phyloP scores from a whole-genome alignment of 1,284 basidiomycete genomes.

The Fistulinella staudtii region DNA sequence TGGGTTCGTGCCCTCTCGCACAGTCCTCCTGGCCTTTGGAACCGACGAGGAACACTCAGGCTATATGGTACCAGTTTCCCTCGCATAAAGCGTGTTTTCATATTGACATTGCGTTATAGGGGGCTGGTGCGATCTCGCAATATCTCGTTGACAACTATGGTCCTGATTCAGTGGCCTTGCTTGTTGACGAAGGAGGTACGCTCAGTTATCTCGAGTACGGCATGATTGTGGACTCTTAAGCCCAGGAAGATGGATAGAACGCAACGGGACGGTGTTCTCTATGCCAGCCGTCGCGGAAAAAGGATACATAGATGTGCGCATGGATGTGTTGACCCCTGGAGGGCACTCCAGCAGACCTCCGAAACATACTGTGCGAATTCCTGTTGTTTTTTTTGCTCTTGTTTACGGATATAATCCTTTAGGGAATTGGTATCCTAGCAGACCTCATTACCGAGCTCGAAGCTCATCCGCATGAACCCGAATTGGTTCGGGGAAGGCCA shows the following conservation, averaged over 20 bases:
- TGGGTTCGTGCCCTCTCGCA: constrained; percentile 44
- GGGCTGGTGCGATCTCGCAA: constrained; percentile 27
- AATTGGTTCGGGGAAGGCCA: constrained; percentile 32
- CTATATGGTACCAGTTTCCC: constrained; percentile 27
- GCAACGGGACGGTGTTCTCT: constrained; percentile 37
- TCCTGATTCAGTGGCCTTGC: constrained; percentile 46
- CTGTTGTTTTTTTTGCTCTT: too few species aligned
- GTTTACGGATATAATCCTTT: too few species aligned
- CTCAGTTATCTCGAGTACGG: constrained; percentile 20
- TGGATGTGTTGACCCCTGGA: constrained; percentile 48
- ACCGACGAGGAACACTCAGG: constrained; percentile 64
- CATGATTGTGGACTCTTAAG: constrained; percentile 29
- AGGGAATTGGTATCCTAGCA: constrained; percentile 46
- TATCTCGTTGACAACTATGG: constrained; percentile 48
- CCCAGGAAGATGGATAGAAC: too few species aligned
- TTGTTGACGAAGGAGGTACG: constrained; percentile 46
- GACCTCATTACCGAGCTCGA: constrained; percentile 50
- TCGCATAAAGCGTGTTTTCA: neutral
- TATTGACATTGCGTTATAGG: constrained; percentile 15
- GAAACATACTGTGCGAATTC: constrained; percentile 33
- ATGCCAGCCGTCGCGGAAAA: constrained; percentile 55
- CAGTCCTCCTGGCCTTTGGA: constrained; percentile 56
- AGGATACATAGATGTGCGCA: constrained; percentile 47
- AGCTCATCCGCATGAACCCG: constrained; percentile 39
- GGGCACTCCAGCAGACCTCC: constrained; percentile 59